These are phyloP conservation scores for Hordeum vulgare DNA, from an alignment of 176 grass and related monocot species.

Conservation along the genomic window MorexV3_pseudomolecules_assembly NC_058519.1:90199433-90199932, in stretches of 20 bases:
- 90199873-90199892: not conserved
- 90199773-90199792: not conserved
- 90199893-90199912: not conserved
- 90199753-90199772: not conserved
- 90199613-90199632: constrained; percentile 15
- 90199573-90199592: constrained; percentile 1
- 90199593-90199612: not conserved
- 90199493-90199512: not conserved
- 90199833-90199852: not conserved
- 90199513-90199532: constrained; percentile 3
- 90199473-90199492: constrained; percentile 38
- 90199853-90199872: not conserved
- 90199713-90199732: not conserved
- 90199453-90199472: not conserved
- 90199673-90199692: not conserved
- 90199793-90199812: too few relatives aligned
- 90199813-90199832: not conserved
- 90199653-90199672: not conserved
- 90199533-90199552: constrained; percentile 28
- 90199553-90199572: constrained; percentile 28
- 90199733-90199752: not conserved
- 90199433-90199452: constrained; percentile 21
- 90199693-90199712: not conserved
- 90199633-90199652: constrained; percentile 3
- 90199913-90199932: constrained; percentile 22